A percentile compares a stretch with the other conserved stretches of the same genome.
phyloP scores from a whole-genome alignment of 495 filamentous ascomycete species.

The Podospora sp. region DNA sequence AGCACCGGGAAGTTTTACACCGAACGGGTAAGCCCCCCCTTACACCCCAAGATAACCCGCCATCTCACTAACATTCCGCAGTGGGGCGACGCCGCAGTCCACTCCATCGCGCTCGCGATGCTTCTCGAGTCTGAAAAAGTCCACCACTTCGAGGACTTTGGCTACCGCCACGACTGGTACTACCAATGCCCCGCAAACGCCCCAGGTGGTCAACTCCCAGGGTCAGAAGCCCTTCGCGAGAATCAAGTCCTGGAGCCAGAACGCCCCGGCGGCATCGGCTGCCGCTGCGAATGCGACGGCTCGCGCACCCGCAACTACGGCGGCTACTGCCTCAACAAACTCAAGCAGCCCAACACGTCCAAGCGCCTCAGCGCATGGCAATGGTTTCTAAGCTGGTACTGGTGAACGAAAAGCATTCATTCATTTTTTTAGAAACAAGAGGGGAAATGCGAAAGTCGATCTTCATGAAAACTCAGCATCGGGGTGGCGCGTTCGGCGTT shows the following conservation, averaged over 20 bases:
- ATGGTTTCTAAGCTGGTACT: conserved; percentile 25
- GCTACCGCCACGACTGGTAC: conserved; percentile 54
- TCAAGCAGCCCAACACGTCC: conserved; percentile 42
- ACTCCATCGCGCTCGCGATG: conserved; percentile 54
- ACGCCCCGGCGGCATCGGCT: conserved; percentile 44
- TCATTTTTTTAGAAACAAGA: not conserved
- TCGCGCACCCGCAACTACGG: conserved; percentile 36
- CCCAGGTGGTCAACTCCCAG: conserved; percentile 42
- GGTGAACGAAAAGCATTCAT: not conserved
- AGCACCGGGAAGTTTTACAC: conserved; percentile 55
- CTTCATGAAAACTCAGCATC: not conserved
- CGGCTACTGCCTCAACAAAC: conserved; percentile 38
- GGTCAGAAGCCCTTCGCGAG: conserved; percentile 36
- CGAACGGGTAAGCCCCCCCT: conserved; percentile 2
- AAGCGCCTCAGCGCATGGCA: conserved; percentile 30
- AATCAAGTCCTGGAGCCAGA: conserved; percentile 27
- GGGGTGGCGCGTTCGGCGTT: conserved; percentile 1
- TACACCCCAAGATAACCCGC: not conserved
- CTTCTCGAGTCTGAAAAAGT: conserved; percentile 52
- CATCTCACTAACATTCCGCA: conserved; percentile 9
- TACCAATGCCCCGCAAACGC: conserved; percentile 52
- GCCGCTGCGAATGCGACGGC: conserved; percentile 50
- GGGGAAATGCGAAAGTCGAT: not conserved
- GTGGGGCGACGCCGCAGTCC: conserved; percentile 61
- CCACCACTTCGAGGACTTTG: conserved; percentile 57